Base-by-base conservation (phyloP, 148 eudicot species). In the Euryodendron excelsum region DNA sequence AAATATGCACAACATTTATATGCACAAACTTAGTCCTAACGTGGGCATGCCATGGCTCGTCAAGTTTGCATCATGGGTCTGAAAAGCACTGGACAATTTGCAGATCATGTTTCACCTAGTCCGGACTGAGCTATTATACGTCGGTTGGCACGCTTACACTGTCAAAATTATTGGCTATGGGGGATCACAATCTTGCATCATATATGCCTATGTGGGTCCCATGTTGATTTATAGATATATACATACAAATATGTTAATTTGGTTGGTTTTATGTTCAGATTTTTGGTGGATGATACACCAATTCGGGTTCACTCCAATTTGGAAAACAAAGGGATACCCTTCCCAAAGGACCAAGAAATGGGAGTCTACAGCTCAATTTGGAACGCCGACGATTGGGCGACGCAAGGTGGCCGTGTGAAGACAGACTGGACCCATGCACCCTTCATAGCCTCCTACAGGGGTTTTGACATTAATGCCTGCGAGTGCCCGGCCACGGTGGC, bases 331-430 rank as follows among this genome's bases (percentile, higher is more conserved):
- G 98, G 98, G 2, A 85, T 93, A 12, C 96, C 98, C 0, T 93
- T 64, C 74, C 98, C 98, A 0, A 91, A 89, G 75, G 90, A 90
- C 80, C 98, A 93, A 63, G 65, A 94, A 17, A 93, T 93, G 98
- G 98, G 96, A 6, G 96, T 93, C 21, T 93, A 89, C 82, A 90
- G 96, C 75, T 90, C 96, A 5, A 91, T 93, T 37, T 93, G 97
- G 97, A 90, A 93, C 69, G 97, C 97, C 0, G 97, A 93, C 68
- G 97, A 93, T 76, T 93, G 97, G 97, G 97, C 97, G 31, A 93
- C 97, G 0, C 98, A 91, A 73, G 98, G 98, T 15, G 98, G 98
- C 0, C 77, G 88, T 11, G 90, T 91, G 18, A 93, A 93, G 85
- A 93, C 93, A 0, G 86, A 93, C 48, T 93, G 98, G 98, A 65